Evolutionary conservation across 2,329 filamentous ascomycete species (phyloP).

Genomic region (Fusarium denticulatum): DNA sequence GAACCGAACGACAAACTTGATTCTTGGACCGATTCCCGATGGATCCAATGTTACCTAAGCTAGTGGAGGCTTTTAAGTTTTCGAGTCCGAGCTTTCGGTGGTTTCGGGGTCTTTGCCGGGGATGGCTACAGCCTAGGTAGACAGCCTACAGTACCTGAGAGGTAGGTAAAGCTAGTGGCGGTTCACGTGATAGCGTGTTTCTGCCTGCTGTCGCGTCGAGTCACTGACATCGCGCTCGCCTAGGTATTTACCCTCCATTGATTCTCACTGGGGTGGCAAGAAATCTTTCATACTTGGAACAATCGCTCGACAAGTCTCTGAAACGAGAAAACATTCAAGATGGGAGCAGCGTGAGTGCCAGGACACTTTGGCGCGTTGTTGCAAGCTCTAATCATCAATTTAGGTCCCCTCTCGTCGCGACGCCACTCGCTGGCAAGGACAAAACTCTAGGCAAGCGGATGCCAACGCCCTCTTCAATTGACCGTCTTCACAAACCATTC

Average conservation of each 20-base stretch:
- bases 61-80: conserved; percentile 22
- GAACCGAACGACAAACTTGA: conserved; percentile 7
- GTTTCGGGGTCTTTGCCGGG: conserved; percentile 12
- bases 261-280: conserved; percentile 22
- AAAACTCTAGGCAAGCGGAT: conserved; percentile 27
- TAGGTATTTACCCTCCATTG: conserved; percentile 6
- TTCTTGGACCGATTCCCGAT: neutral
- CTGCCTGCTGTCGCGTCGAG: conserved; percentile 42
- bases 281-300: neutral
- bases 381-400: neutral
- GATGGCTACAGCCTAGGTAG: neutral
- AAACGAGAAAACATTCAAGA: neutral
- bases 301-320: neutral
- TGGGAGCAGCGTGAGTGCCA: conserved; percentile 28
- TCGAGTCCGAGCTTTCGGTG: conserved; percentile 2
- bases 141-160: too few species aligned
- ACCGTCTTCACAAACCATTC: conserved; percentile 74
- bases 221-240: conserved; percentile 32
- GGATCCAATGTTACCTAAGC: conserved; percentile 35
- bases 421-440: conserved; percentile 36
- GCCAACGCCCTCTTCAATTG: conserved; percentile 40
- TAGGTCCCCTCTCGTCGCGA: conserved; percentile 34
- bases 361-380: too few species aligned
- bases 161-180: neutral
- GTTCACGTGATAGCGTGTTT: conserved; percentile 43